These are phyloP conservation scores for Trapa incisa DNA, from an alignment of 345 rosid genomes.

Conservation along the genomic window DNA sequence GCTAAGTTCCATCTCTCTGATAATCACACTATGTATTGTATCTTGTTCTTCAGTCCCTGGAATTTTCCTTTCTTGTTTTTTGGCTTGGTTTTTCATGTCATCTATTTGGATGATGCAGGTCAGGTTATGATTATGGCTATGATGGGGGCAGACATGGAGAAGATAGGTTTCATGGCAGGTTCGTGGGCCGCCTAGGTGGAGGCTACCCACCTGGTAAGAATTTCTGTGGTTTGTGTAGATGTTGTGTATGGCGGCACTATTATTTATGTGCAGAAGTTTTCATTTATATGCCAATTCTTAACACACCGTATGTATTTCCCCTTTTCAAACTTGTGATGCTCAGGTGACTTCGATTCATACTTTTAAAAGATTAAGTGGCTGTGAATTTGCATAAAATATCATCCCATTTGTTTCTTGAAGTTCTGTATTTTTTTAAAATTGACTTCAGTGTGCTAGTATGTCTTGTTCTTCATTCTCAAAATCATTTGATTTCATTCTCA, in stretches of 20 bases:
- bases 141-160: slow-evolving; percentile 80
- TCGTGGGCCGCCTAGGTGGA: slow-evolving; percentile 46
- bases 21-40: not conserved
- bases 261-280: not conserved
- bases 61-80: not conserved
- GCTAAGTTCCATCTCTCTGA: not conserved
- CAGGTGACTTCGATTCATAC: not conserved
- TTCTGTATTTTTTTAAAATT: not conserved
- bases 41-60: not conserved
- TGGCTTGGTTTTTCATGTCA: not conserved
- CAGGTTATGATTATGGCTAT: slow-evolving; percentile 65
- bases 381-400: not conserved
- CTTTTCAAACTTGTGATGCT: not conserved
- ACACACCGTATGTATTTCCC: not conserved
- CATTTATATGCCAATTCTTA: too few species aligned
- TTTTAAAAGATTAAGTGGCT: not conserved
- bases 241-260: not conserved
- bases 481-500: not conserved
- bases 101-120: slow-evolving; percentile 28
- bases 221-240: not conserved
- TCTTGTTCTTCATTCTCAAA: not conserved
- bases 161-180: slow-evolving; percentile 69
- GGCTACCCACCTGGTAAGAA: slow-evolving; percentile 29
- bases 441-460: not conserved
- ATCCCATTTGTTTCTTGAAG: not conserved